These are phyloP conservation scores for Fusarium sp. DNA, from an alignment of 2,329 filamentous ascomycete genomes.

Conservation along the genomic window DNA sequence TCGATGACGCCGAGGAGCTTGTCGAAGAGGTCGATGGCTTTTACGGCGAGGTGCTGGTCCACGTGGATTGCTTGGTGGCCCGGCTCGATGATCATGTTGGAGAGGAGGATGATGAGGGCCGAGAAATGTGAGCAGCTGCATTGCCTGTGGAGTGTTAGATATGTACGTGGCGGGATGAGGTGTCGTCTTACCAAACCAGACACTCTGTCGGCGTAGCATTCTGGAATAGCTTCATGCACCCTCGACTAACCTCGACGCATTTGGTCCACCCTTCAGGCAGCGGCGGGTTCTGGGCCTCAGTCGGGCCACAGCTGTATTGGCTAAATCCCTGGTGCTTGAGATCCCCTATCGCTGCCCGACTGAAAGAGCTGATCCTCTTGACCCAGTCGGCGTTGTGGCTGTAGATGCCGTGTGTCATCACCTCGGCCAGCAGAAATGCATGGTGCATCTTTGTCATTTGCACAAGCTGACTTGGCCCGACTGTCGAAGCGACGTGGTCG, in stretches of 20 bases:
- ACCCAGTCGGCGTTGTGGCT: constrained; percentile 58
- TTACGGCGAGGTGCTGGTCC: constrained; percentile 50
- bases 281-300: constrained; percentile 26
- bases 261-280: constrained; percentile 52
- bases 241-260: constrained; percentile 53
- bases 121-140: constrained; percentile 53
- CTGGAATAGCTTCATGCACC: constrained; percentile 54
- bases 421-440: constrained; percentile 54
- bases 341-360: constrained; percentile 44
- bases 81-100: constrained; percentile 53
- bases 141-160: constrained; percentile 39
- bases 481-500: constrained; percentile 50
- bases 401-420: constrained; percentile 58
- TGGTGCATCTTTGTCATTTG: constrained; percentile 58
- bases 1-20: constrained; percentile 41
- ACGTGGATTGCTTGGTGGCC: constrained; percentile 42
- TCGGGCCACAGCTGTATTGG: background rate
- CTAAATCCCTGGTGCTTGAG: constrained; percentile 15
- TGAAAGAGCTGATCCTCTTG: constrained; percentile 50
- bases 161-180: accelerated
- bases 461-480: constrained; percentile 50
- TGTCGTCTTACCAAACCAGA: constrained; percentile 50
- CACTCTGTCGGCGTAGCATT: constrained; percentile 51
- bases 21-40: constrained; percentile 50
- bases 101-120: constrained; percentile 53